Conservation (phyloP, 2,329 filamentous ascomycete genomes). For the Apiospora saccharicola region DNA sequence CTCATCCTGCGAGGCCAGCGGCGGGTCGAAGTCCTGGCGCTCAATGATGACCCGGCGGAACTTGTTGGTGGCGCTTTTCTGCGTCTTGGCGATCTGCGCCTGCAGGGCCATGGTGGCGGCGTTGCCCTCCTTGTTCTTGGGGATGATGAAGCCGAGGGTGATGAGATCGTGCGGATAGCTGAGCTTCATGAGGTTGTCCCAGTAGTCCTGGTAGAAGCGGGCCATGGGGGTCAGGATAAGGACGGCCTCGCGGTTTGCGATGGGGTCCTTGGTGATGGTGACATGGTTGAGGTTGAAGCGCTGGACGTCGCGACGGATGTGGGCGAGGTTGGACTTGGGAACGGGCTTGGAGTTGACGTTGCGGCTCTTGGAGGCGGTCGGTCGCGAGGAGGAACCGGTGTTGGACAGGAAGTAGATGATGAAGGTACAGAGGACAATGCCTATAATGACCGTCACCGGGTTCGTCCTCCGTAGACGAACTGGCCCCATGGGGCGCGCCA, state of each 20-base stretch:
- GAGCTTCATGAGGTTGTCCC: slow-evolving; percentile 88
- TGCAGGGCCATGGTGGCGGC: slow-evolving; percentile 83
- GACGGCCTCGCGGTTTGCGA: slow-evolving; percentile 82
- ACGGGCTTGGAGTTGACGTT: slow-evolving; percentile 71
- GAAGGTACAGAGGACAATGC: slow-evolving; percentile 42
- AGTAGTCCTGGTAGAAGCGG: slow-evolving; percentile 93
- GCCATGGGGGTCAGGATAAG: slow-evolving; percentile 93
- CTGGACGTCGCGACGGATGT: slow-evolving; percentile 80
- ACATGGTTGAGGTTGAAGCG: slow-evolving; percentile 97
- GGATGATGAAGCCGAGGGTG: slow-evolving; percentile 93
- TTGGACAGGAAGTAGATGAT: slow-evolving; percentile 44
- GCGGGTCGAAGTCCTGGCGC: slow-evolving; percentile 91
- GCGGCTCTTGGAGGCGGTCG: slow-evolving; percentile 32
- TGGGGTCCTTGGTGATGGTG: slow-evolving; percentile 78
- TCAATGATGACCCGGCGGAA: slow-evolving; percentile 96
- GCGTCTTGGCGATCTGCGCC: slow-evolving; percentile 83
- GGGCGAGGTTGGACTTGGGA: slow-evolving; percentile 62
- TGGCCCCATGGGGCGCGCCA: slow-evolving; percentile 46
- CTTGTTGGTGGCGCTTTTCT: slow-evolving; percentile 80
- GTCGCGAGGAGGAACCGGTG: slow-evolving; percentile 34
- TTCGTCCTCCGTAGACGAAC: slow-evolving; percentile 46
- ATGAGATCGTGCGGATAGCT: slow-evolving; percentile 94
- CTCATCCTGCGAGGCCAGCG: slow-evolving; percentile 82
- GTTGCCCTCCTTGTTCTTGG: slow-evolving; percentile 92
- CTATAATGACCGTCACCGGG: slow-evolving; percentile 43